Conservation (phyloP, 192 early-diverging fungal genomes). For the Coemansia sp. region DNA sequence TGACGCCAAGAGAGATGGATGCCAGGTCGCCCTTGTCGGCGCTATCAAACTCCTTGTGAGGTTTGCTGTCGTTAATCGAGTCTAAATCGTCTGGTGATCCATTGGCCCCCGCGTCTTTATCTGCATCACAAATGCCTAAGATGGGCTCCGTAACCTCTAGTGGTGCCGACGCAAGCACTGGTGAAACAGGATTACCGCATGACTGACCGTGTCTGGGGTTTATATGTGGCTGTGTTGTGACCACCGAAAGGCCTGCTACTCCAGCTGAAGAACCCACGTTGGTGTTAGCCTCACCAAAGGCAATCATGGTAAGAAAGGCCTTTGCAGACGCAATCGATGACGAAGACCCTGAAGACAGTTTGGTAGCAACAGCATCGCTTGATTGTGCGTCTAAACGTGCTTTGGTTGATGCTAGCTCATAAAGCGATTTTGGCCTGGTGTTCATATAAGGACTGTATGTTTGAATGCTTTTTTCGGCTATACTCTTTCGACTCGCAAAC, state of each 20-base stretch:
- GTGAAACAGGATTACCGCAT: not conserved
- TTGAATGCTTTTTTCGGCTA: not conserved
- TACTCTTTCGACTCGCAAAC: conserved; percentile 1
- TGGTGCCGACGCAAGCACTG: conserved; percentile 17
- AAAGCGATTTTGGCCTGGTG: conserved; percentile 45
- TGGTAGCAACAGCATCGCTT: not conserved
- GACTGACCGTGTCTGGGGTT: not conserved
- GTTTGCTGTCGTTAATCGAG: not conserved
- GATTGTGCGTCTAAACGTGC: not conserved
- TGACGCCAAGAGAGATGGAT: conserved; percentile 11
- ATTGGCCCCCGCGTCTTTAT: not conserved
- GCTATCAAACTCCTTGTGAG: not conserved
- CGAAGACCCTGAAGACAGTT: conserved; percentile 21
- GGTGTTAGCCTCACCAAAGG: conserved; percentile 8
- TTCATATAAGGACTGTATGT: conserved; percentile 2
- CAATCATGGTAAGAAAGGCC: conserved; percentile 48
- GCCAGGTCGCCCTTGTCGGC: conserved; percentile 4
- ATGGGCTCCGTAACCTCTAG: not conserved
- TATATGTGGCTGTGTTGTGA: conserved; percentile 2
- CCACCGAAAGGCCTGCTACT: conserved; percentile 7
- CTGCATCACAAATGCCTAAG: not conserved
- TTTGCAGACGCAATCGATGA: conserved; percentile 47
- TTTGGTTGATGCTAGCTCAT: conserved; percentile 27
- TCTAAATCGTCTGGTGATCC: not conserved
- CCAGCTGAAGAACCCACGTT: not conserved